These are phyloP conservation scores for Wickerhamiella spandovensis DNA, from an alignment of 805 yeast genomes.

Conservation along the genomic window DNA sequence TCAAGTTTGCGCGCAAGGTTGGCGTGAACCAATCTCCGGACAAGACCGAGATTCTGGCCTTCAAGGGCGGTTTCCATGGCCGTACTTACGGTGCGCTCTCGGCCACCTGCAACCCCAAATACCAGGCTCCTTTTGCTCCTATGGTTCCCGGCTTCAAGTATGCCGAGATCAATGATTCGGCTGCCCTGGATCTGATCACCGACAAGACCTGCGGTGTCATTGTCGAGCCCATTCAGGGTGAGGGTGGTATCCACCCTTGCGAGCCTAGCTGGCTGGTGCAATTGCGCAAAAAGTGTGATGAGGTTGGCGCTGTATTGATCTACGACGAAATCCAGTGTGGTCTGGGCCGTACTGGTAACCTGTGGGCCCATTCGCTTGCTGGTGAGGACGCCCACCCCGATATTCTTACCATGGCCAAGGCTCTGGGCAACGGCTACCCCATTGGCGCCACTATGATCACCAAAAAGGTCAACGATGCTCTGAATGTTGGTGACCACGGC, in stretches of 20 bases:
- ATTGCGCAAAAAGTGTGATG: conserved; percentile 52
- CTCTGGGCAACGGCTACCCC: conserved; percentile 93
- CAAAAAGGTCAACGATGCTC: conserved; percentile 55
- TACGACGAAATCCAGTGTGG: conserved; percentile 98
- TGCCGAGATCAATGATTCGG: conserved; percentile 49
- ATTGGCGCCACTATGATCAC: conserved; percentile 87
- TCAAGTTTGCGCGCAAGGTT: conserved; percentile 67
- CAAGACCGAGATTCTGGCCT: conserved; percentile 73
- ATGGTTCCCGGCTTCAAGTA: conserved; percentile 77
- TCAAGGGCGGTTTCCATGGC: conserved; percentile 86
- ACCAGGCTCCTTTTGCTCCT: conserved; percentile 84
- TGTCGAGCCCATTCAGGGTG: conserved; percentile 96
- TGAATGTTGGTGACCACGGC: conserved; percentile 92
- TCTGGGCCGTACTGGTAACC: conserved; percentile 76
- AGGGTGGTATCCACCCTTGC: conserved; percentile 80
- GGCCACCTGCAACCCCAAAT: conserved; percentile 85
- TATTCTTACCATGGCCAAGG: conserved; percentile 87
- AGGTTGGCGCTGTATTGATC: conserved; percentile 62
- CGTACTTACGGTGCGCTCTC: conserved; percentile 87
- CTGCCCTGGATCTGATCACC: conserved; percentile 44
- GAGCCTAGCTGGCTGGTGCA: conserved; percentile 48
- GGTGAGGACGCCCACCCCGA: conserved; percentile 86
- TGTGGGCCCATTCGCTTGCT: conserved; percentile 81
- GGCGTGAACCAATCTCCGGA: conserved; percentile 39
- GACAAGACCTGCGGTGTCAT: conserved; percentile 80